Base-by-base conservation (phyloP, 768 basidiomycete genomes). In the Lentinula detonsa region DNA sequence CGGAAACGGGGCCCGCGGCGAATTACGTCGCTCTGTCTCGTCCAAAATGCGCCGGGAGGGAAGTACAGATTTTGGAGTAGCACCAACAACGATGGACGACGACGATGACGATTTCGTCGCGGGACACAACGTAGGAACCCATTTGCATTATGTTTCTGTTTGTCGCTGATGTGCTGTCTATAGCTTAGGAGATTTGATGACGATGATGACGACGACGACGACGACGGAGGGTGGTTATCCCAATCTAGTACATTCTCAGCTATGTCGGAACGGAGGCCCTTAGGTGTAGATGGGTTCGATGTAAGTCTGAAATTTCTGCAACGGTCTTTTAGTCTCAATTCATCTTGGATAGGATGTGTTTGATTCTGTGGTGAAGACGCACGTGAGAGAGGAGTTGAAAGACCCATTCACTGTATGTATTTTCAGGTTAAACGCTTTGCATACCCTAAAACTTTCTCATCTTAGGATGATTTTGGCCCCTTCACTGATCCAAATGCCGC, bases 201-300 rank as follows among this genome's bases (percentile, higher is more conserved):
- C 57, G 49, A 49, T 62, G 46, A 49, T 45, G 81, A 90, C 50
- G 81, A 82, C 53, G 90, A 90, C 15, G 89, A 91, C 16, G 88
- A 90, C 16, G 90, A 90, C 11, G 84, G 84, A 4, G 90, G 90
- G 0, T 93, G 91, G 92, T 72, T 93, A 28, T 79, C 90, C 3
- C 87, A 89, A 48, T 91, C 89, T 8, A 84, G 28, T 79, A n/a
- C 91, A 91, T 64, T 81, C 81, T 74, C 82, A 23, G 72, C 79
- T 56, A 76, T 81, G 60, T 65, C 67, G 18, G 79, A 81, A 60
- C 74, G 80, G 59, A 77, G 81, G 61, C 79, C 77, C 8, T 64
- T 82, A 28, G 71, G 76, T 53, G 68, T 71, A 63, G 80, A 74
- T 7, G 85, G 85, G 62, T 87, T 86, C 33, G 85, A 87, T 51